Conservation (phyloP, 78 protist genomes). For the Dictyostelium discoideum region DNA sequence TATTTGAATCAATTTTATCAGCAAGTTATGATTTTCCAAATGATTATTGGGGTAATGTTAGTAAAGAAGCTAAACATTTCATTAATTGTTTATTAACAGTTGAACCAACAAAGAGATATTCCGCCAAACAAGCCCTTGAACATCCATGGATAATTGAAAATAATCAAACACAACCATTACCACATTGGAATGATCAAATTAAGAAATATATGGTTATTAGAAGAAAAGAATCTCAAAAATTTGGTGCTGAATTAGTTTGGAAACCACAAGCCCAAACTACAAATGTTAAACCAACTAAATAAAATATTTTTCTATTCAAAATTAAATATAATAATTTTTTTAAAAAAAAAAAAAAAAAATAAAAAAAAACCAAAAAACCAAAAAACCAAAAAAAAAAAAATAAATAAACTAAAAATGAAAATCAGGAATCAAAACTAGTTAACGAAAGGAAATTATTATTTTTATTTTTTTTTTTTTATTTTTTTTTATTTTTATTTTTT, state of each 20-base stretch:
- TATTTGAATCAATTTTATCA: constrained; percentile 71
- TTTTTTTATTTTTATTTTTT: neutral
- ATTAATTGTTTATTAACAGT: constrained; percentile 76
- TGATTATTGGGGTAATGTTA: constrained; percentile 66
- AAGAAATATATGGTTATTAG: constrained; percentile 66
- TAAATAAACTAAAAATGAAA: neutral
- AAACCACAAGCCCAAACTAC: constrained; percentile 1
- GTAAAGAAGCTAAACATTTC: constrained; percentile 81
- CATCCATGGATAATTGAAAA: constrained; percentile 76
- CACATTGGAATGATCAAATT: constrained; percentile 77
- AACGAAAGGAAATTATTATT: neutral
- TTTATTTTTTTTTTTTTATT: too few species aligned
- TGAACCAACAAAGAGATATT: constrained; percentile 58
- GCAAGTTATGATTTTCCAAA: constrained; percentile 70
- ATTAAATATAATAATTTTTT: too few species aligned
- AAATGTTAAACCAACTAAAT: neutral
- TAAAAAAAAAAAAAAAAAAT: neutral
- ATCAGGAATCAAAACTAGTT: neutral
- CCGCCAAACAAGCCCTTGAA: constrained; percentile 55
- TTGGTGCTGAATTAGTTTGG: constrained; percentile 71
- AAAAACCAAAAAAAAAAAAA: neutral
- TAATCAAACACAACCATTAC: constrained; percentile 30
- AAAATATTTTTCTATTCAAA: neutral
- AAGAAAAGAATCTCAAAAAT: constrained; percentile 60
- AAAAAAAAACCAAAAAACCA: neutral